phyloP scores from a whole-genome alignment of 164 flowering plant species.

The Macadamia tetraphylla region DNA sequence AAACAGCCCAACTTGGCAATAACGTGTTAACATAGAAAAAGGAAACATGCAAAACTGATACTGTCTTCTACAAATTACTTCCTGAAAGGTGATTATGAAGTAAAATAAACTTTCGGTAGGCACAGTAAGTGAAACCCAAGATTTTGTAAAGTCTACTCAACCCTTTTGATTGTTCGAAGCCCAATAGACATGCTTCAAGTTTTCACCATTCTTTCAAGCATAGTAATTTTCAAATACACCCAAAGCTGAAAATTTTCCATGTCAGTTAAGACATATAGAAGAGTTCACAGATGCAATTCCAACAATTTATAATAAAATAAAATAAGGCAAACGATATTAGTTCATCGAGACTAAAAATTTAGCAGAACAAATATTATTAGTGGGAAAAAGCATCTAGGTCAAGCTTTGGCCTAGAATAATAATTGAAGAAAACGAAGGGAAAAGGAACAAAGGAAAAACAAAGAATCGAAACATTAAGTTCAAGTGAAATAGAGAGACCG shows the following conservation, averaged over 20 bases:
- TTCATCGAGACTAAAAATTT: background rate
- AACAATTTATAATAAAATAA: too few species aligned
- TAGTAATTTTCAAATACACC: conserved; percentile 78
- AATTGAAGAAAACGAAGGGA: background rate
- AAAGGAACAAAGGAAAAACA: background rate
- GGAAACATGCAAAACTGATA: too few species aligned
- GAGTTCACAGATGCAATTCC: background rate
- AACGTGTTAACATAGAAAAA: too few species aligned
- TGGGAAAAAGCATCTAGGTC: too few species aligned
- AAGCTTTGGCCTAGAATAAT: too few species aligned
- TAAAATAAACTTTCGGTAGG: background rate
- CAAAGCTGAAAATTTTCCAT: conserved; percentile 50
- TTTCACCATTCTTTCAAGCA: conserved; percentile 94
- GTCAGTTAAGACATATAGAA: conserved; percentile 1
- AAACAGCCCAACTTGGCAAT: too few species aligned
- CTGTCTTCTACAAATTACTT: too few species aligned
- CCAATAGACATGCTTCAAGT: conserved; percentile 82
- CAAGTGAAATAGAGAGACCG: background rate
- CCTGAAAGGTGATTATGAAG: background rate
- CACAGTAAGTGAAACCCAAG: conserved; percentile 62
- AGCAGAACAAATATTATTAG: background rate
- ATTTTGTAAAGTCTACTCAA: conserved; percentile 87
- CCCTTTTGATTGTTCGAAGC: conserved; percentile 80
- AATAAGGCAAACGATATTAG: background rate
- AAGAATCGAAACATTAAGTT: background rate